Evolutionary conservation across 306 rosid genomes (phyloP), one percentile per base, ranked within the genome.

Genomic region (Lathyrus oleraceus): DNA sequence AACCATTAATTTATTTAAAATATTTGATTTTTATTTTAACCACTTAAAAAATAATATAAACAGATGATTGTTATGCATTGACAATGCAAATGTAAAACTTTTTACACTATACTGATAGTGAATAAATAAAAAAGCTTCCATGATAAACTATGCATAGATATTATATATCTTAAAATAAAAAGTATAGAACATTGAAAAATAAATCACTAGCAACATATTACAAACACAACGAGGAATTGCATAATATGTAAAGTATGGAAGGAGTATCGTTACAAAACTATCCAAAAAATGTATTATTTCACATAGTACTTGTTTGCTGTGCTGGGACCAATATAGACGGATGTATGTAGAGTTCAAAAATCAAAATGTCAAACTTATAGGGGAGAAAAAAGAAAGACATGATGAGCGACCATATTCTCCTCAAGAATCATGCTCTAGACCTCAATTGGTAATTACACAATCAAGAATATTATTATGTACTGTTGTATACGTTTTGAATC

Each of bases 401-500:
- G 66, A 70, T 23, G 64, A 65, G 62, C 53, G 25, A 40, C 47
- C 75, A 76, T 47, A 59, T 52, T 45, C 43, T 75, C 65, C 75
- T 65, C 57, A 45, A 52, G 52, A 70, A 74, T 42, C 65, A 61
- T 70, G 70, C 56, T 79, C 67, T 69, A 68, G 48, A 64, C 66
- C 61, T 70, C 74, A 73, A 27, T 51, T 64, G 76, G 81, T 73
- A 77, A 59, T 80, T 74, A 80, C 78, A 77, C 78, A 69, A 80
- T 65, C 57, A 69, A 76, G 73, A 76, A 70, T 53, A 76, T 77
- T 73, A 73, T 77, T 80, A 76, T 80, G 85, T 80, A 80, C 82
- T 12, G 54, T 65, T 65, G 39, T 25, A 14, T 54, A 70, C 43
- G 76, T 65, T 64, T 69, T 53, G 52, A 51, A 62, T 67, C 51